Evolutionary conservation across 2,329 filamentous ascomycete genomes (phyloP), one percentile per base, ranked within the genome.

Genomic region (Fusarium annulatum): DNA sequence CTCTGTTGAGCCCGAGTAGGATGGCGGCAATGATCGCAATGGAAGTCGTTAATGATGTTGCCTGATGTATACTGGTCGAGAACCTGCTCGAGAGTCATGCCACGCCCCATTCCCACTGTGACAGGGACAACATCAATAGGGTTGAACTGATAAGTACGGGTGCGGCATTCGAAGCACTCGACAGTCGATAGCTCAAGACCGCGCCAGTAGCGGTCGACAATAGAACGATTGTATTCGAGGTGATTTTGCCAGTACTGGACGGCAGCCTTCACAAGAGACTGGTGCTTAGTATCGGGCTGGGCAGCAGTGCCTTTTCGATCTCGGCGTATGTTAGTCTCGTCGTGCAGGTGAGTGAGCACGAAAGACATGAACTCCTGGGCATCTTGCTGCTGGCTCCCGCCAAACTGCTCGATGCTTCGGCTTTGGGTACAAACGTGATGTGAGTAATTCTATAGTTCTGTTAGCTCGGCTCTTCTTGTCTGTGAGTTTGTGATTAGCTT

Each of bases 341-440:
- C 93, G 76, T 96, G 92, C 18, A 98, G 86, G 73, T 93, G 91
- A 60, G 94, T 91, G 42, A 97, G 87, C 33, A 98, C 82, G 79
- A 97, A 97, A 51, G 91, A 90, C 74, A 96, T 91, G 75, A 97
- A 97, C 78, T 98, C 96, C 73, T 95, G 93, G 4, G 95, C 93
- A 79, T 99, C 96, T 82, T 98, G 96, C 80, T 98, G 96, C 56
- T 90, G 85, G 30, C 87, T 86, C 45, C 94, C 92, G 19, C 92
- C 93, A 84, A 95, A 96, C 11, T 88, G 74, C 38, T 79, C 69
- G 56, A 77, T 63, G 41, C 72, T 62, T 57, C 67, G 64, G 48
- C 76, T 76, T 62, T 82, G 71, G 62, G 81, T 77, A 64, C 81
- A 83, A 14, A 85, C 69, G 64, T 84, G 79, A 38, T 78, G 75